A percentile compares a stretch with the other conserved stretches of the same genome.
Evolutionary conservation across 2,329 filamentous ascomycete species (phyloP).

Genomic region (Penicillium psychrosexuale): DNA sequence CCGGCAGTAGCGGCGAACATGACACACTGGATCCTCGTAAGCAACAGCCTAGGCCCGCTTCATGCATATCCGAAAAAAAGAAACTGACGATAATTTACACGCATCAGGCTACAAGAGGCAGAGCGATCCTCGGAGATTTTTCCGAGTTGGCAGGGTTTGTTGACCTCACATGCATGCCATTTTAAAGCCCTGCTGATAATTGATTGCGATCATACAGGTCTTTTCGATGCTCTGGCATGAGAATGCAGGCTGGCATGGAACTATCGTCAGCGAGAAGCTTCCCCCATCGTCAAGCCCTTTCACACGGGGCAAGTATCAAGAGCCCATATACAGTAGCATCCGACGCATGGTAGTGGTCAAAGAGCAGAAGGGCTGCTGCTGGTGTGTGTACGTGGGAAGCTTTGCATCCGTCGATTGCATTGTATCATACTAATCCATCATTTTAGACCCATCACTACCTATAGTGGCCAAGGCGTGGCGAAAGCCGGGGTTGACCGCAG

Average conservation of each 20-base stretch:
- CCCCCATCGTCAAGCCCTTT: slow-evolving; percentile 1
- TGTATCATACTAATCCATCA: not conserved
- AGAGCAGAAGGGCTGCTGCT: slow-evolving; percentile 25
- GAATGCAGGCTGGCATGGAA: slow-evolving; percentile 20
- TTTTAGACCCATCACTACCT: slow-evolving; percentile 42
- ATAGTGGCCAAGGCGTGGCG: slow-evolving; percentile 34
- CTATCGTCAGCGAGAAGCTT: not conserved
- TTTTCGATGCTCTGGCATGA: slow-evolving; percentile 36
- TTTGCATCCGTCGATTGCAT: not conserved
- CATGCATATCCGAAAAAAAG: not conserved
- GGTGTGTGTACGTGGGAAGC: slow-evolving; percentile 32
- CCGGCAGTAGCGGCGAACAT: not conserved
- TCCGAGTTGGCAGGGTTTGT: slow-evolving; percentile 21
- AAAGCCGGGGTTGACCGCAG: slow-evolving; percentile 36
- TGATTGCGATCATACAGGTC: not conserved
- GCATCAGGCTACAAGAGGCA: slow-evolving; percentile 12
- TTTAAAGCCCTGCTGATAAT: not conserved
- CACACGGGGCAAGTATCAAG: slow-evolving; percentile 21
- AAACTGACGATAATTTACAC: not conserved
- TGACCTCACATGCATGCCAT: not conserved
- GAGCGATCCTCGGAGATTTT: slow-evolving; percentile 12
- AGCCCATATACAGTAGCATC: slow-evolving; percentile 29
- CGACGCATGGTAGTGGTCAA: slow-evolving; percentile 36
- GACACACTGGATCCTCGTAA: slow-evolving; percentile 13
- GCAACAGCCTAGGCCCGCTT: not conserved